Conservation (phyloP, 2,329 filamentous ascomycete genomes). For the Penicillium brevicompactum region DNA sequence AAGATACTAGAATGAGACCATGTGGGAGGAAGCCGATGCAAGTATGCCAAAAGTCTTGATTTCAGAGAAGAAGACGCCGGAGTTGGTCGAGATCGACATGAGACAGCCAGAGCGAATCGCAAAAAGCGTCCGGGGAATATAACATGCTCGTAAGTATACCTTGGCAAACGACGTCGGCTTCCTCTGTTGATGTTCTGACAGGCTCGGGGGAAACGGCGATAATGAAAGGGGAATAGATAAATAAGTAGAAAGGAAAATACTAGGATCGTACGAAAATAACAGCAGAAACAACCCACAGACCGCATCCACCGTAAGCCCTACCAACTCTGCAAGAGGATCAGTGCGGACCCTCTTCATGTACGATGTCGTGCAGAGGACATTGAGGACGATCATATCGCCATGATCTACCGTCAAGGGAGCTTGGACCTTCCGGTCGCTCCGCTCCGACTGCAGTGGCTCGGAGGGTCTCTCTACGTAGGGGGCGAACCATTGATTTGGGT, state of each 20-base stretch:
- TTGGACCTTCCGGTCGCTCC: slow-evolving; percentile 24
- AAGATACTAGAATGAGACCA: slow-evolving; percentile 24
- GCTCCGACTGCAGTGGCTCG: slow-evolving; percentile 1
- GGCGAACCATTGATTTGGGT: slow-evolving; percentile 2
- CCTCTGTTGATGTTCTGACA: not conserved
- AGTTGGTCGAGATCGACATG: slow-evolving; percentile 20
- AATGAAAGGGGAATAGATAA: not conserved
- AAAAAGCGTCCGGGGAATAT: slow-evolving; percentile 17
- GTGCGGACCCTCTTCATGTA: slow-evolving; percentile 12
- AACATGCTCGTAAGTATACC: slow-evolving; percentile 5
- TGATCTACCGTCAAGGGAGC: slow-evolving; percentile 20
- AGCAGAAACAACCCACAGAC: slow-evolving; percentile 1
- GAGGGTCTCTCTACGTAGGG: slow-evolving; percentile 6
- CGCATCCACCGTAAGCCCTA: slow-evolving; percentile 11
- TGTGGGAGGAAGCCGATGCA: slow-evolving; percentile 12
- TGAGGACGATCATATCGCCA: slow-evolving; percentile 17
- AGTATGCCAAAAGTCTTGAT: slow-evolving; percentile 13
- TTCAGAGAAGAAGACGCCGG: slow-evolving; percentile 4
- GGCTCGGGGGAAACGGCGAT: not conserved
- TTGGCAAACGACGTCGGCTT: not conserved
- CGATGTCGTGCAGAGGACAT: slow-evolving; percentile 26
- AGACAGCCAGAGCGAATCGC: slow-evolving; percentile 2
- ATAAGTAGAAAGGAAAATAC: not conserved
- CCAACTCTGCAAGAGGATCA: slow-evolving; percentile 12
- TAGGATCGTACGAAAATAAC: not conserved